Conservation (phyloP, 306 rosid species). For the Alnus rubra region DNA sequence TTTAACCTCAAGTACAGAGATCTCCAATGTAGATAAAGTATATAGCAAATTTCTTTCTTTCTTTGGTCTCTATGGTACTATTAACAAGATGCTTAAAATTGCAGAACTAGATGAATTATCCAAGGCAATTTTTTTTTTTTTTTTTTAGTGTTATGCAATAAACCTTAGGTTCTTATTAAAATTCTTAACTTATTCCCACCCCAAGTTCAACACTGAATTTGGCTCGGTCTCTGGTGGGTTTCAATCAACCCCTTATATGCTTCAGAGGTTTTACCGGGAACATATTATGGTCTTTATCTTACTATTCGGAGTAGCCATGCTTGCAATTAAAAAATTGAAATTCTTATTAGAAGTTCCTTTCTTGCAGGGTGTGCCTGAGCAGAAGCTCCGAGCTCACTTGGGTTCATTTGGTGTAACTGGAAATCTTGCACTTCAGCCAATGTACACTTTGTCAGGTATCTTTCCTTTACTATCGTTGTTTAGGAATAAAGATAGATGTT, state of each 20-base stretch:
- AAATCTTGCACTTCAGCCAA: constrained; percentile 99
- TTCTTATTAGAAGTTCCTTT: constrained; percentile 29
- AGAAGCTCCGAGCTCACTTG: constrained; percentile 91
- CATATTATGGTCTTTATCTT: not conserved
- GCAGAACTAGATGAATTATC: not conserved
- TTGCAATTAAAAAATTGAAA: constrained; percentile 23
- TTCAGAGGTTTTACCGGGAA: not conserved
- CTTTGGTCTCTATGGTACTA: not conserved
- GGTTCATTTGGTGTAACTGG: constrained; percentile 99
- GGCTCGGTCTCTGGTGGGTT: constrained; percentile 4
- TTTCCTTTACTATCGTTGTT: constrained; percentile 8
- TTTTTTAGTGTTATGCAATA: not conserved
- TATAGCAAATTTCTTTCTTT: not conserved
- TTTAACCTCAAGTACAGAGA: not conserved
- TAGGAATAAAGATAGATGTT: not conserved
- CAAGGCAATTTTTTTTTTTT: not conserved
- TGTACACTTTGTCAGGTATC: constrained; percentile 97
- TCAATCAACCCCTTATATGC: not conserved
- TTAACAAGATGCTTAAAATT: not conserved
- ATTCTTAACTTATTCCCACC: not conserved
- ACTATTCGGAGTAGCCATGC: constrained; percentile 9
- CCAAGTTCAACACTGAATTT: not conserved
- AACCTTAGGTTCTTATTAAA: not conserved
- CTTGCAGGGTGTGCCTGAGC: constrained; percentile 96
- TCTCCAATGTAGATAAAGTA: not conserved